A percentile compares a stretch with the other conserved stretches of the same genome.
These are phyloP conservation scores for Rubia yunnanensis DNA, from an alignment of 257 asterid species.

Conservation along the genomic window DNA sequence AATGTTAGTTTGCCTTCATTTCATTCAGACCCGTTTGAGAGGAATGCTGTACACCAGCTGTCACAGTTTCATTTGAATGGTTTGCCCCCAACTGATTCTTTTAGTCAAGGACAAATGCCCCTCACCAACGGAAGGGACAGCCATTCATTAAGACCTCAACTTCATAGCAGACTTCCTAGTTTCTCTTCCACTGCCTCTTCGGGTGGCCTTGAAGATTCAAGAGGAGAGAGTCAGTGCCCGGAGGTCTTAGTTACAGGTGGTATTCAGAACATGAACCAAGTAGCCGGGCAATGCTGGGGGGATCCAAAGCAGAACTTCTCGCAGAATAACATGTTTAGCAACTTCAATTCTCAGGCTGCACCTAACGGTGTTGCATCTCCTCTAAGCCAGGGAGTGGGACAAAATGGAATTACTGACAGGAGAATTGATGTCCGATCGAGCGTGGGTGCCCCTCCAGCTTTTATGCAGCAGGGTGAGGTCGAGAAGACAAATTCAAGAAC, in stretches of 20 bases:
- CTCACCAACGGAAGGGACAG: slow-evolving; percentile 28
- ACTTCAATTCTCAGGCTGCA: slow-evolving; percentile 33
- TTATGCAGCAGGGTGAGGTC: slow-evolving; percentile 33
- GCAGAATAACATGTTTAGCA: slow-evolving; percentile 24
- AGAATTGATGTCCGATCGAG: slow-evolving; percentile 39
- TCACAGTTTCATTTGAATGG: slow-evolving; percentile 36
- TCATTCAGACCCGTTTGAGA: slow-evolving; percentile 33
- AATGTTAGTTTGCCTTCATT: slow-evolving; percentile 36
- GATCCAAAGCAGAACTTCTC: slow-evolving; percentile 27
- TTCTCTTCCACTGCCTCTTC: slow-evolving; percentile 30
- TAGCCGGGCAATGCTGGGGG: slow-evolving; percentile 39
- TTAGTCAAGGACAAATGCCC: slow-evolving; percentile 34
- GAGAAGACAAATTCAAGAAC: slow-evolving; percentile 24
- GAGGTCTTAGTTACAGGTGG: slow-evolving; percentile 29
- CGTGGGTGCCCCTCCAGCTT: slow-evolving; percentile 30
- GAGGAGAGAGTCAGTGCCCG: slow-evolving; percentile 35
- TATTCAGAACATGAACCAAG: slow-evolving; percentile 28
- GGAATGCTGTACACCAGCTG: slow-evolving; percentile 28
- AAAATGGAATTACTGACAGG: slow-evolving; percentile 28
- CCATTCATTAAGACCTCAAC: slow-evolving; percentile 26
- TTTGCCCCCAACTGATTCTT: slow-evolving; percentile 34
- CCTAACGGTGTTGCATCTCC: slow-evolving; percentile 25
- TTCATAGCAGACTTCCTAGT: slow-evolving; percentile 30
- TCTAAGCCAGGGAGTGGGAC: slow-evolving; percentile 30
- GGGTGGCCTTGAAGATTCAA: slow-evolving; percentile 38